These are phyloP conservation scores for Mucor indicus DNA, from an alignment of 371 early-diverging fungal genomes.

Conservation along the genomic window DNA sequence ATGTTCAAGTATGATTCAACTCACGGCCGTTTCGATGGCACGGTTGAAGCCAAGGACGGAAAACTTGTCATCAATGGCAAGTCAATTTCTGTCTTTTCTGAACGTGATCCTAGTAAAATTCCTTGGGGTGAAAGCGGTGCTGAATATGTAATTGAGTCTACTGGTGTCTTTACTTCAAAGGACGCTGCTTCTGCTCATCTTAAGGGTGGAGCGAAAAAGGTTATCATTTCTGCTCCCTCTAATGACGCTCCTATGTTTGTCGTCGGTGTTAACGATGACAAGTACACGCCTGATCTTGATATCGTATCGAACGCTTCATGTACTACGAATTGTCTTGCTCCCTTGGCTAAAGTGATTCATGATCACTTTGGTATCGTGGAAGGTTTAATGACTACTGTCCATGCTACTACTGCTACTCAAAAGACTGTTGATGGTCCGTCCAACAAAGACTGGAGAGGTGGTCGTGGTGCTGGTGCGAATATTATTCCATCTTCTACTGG, in stretches of 20 bases:
- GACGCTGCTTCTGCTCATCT: constrained; percentile 91
- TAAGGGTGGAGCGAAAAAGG: constrained; percentile 95
- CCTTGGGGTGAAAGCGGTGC: constrained; percentile 90
- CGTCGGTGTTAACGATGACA: constrained; percentile 93
- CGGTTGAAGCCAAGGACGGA: constrained; percentile 73
- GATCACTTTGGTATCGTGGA: constrained; percentile 90
- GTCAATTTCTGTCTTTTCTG: constrained; percentile 70
- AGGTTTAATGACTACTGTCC: constrained; percentile 95
- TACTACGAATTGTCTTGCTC: constrained; percentile 99
- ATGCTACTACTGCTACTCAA: constrained; percentile 98
- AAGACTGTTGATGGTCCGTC: constrained; percentile 99
- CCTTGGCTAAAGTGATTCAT: constrained; percentile 97
- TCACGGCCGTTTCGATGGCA: constrained; percentile 90
- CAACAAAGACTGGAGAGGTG: constrained; percentile 95
- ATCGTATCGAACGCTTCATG: constrained; percentile 99
- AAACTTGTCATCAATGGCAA: constrained; percentile 86
- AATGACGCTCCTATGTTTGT: constrained; percentile 86
- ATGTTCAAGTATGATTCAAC: constrained; percentile 97
- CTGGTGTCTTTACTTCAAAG: constrained; percentile 95
- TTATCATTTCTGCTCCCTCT: constrained; percentile 98
- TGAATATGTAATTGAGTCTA: constrained; percentile 97
- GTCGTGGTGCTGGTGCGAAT: constrained; percentile 95
- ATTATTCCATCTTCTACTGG: constrained; percentile 99
- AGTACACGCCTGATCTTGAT: constrained; percentile 81
- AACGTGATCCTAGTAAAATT: constrained; percentile 83